Evolutionary conservation across 2,329 filamentous ascomycete genomes (phyloP).

Genomic region (Cytospora schulzeri): DNA sequence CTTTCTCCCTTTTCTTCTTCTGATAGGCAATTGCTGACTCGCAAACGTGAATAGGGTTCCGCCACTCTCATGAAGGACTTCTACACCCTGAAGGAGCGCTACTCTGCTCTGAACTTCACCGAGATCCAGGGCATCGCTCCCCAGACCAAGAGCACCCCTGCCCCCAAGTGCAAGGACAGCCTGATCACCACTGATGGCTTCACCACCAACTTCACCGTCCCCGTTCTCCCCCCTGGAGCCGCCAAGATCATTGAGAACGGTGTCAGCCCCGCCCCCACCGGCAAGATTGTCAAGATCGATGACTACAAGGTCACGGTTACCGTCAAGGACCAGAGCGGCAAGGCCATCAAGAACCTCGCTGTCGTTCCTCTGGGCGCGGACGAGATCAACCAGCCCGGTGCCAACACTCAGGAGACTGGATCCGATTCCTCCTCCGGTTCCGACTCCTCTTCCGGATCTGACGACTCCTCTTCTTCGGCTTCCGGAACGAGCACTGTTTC

Average conservation of each 20-base stretch:
- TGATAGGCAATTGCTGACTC: neutral
- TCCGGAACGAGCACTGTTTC: conserved; percentile 30
- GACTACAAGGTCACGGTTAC: conserved; percentile 56
- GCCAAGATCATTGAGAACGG: conserved; percentile 76
- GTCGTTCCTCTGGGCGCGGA: conserved; percentile 50
- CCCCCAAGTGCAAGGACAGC: conserved; percentile 65
- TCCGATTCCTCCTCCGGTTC: no score
- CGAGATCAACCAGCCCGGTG: conserved; percentile 49
- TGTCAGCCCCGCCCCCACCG: conserved; percentile 63
- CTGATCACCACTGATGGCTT: conserved; percentile 71
- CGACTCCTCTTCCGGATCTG: no score
- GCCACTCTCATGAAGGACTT: conserved; percentile 65
- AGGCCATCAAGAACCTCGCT: conserved; percentile 54
- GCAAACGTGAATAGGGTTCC: conserved; percentile 40
- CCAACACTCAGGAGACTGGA: conserved; percentile 38
- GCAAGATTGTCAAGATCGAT: conserved; percentile 64
- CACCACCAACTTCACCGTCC: conserved; percentile 78
- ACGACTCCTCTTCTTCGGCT: conserved; percentile 22
- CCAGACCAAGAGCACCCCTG: conserved; percentile 49
- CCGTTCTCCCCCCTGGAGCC: conserved; percentile 66
- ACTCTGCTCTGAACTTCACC: conserved; percentile 72
- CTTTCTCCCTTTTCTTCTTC: neutral
- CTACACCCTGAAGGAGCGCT: conserved; percentile 74
- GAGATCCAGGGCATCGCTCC: conserved; percentile 66
- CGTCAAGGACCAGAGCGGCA: conserved; percentile 66